Evolutionary conservation across 2,329 filamentous ascomycete genomes (phyloP), one percentile per base, ranked within the genome.

Genomic region (Sporothrix globosa): DNA sequence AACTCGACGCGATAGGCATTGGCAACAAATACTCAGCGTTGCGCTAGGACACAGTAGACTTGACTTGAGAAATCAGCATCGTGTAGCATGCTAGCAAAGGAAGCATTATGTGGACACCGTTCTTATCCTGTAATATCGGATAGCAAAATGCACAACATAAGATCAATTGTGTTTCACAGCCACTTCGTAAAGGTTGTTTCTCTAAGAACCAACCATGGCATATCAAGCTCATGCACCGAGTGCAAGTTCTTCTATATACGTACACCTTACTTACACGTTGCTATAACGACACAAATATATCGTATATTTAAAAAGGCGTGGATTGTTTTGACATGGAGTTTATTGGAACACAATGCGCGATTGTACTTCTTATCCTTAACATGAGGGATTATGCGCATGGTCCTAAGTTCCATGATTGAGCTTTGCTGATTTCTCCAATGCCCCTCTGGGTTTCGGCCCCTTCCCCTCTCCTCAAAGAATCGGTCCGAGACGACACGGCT

Each of bases 401-500:
- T 34, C 34, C 34, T 34, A 7, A 34, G 7, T 34, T 34, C 34
- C 34, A 1, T 34, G 7, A 34, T 34, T 9, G 34, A 34, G 34
- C 6, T 34, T 34, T 34, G 34, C 34, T 34, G 34, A 34, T 34
- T 34, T 34, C 34, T 34, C 34, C 4, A 46, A 17, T 48, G 14
- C 14, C 44, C 44, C 4, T 2, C 34, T 34, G 44, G 2, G 5
- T 19, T 48, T 48, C 44, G 14, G 1, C 17, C 27, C 19, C 24
- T 34, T 34, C 41, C 19, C 7, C 5, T 27, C 39, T 48, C 11
- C 21, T 61, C 14, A 6, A 13, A 67, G 54, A 73, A 68, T 73
- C 72, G 72, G 72, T 52, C 70, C 70, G 70, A 73, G 70, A 70
- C 58, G 34, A 46, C 41, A 67, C 53, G 27, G 58, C 27, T 68